Conservation (phyloP, 179 eudicot species). For the Heliamphora pulchella region DNA sequence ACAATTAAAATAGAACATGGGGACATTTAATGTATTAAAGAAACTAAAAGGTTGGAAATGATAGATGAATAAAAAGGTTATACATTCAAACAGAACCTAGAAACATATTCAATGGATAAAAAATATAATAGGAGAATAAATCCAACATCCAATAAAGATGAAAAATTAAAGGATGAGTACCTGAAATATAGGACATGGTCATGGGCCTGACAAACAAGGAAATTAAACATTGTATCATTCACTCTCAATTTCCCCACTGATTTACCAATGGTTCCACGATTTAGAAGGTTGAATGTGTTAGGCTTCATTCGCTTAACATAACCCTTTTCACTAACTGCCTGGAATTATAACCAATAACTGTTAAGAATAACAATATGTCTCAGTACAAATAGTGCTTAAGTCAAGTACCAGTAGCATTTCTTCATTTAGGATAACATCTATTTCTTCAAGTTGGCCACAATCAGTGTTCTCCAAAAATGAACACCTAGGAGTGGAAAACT, state of each 20-base stretch:
- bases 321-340: slow-evolving; percentile 96
- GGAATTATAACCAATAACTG: slow-evolving; percentile 14
- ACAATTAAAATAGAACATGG: not conserved
- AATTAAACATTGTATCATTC: slow-evolving; percentile 92
- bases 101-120: not conserved
- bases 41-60: not conserved
- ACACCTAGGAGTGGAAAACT: slow-evolving; percentile 78
- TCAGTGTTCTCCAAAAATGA: slow-evolving; percentile 77
- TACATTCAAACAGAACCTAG: not conserved
- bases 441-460: slow-evolving; percentile 77
- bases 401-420: slow-evolving; percentile 78
- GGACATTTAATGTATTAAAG: not conserved
- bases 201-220: slow-evolving; percentile 84
- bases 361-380: slow-evolving; percentile 10
- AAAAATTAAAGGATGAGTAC: slow-evolving; percentile 27
- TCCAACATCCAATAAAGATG: slow-evolving; percentile 1
- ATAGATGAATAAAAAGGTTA: not conserved
- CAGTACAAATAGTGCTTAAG: not conserved
- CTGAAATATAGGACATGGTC: slow-evolving; percentile 88
- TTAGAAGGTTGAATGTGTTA: slow-evolving; percentile 72
- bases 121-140: not conserved
- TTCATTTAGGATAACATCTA: slow-evolving; percentile 92
- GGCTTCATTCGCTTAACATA: slow-evolving; percentile 95
- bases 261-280: slow-evolving; percentile 91
- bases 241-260: slow-evolving; percentile 91